A percentile compares a stretch with the other conserved stretches of the same genome.
Evolutionary conservation across 306 rosid species (phyloP).

Genomic region (Sophora flavescens): DNA sequence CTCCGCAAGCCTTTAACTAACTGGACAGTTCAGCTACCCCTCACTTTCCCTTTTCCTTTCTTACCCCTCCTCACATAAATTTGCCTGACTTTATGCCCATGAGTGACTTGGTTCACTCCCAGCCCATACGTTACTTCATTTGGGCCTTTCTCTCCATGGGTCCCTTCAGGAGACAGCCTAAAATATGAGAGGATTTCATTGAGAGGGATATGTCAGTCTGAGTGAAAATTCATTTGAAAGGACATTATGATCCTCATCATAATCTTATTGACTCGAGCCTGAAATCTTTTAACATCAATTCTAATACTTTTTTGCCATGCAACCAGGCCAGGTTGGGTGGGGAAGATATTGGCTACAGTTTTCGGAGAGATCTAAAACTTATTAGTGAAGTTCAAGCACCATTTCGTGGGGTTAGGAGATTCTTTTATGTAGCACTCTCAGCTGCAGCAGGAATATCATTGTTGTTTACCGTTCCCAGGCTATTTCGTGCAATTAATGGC

Average conservation of each 20-base stretch:
- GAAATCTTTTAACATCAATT: constrained; percentile 8
- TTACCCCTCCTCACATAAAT: too few relatives aligned
- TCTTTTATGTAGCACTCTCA: constrained; percentile 81
- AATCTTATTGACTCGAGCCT: constrained; percentile 30
- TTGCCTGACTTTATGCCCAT: too few relatives aligned
- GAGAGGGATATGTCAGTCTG: constrained; percentile 13
- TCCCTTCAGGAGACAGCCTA: background rate
- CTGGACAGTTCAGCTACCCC: too few relatives aligned
- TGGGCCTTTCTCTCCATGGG: too few relatives aligned
- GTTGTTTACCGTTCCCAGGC: constrained; percentile 76
- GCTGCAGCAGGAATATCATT: constrained; percentile 94
- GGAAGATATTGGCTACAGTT: constrained; percentile 92
- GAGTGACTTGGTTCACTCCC: too few relatives aligned
- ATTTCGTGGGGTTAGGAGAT: constrained; percentile 91
- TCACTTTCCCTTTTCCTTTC: too few relatives aligned
- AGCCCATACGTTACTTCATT: too few relatives aligned
- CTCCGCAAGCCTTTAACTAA: too few relatives aligned
- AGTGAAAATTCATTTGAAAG: constrained; percentile 19
- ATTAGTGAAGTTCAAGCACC: constrained; percentile 99
- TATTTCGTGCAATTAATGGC: constrained; percentile 71
- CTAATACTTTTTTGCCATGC: constrained; percentile 24
- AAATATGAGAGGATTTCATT: background rate
- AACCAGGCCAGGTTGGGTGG: constrained; percentile 94
- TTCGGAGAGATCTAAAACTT: constrained; percentile 97
- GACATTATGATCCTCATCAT: constrained; percentile 18